Conservation (phyloP, 1,284 basidiomycete genomes). For the Boletellus deceptivus region DNA sequence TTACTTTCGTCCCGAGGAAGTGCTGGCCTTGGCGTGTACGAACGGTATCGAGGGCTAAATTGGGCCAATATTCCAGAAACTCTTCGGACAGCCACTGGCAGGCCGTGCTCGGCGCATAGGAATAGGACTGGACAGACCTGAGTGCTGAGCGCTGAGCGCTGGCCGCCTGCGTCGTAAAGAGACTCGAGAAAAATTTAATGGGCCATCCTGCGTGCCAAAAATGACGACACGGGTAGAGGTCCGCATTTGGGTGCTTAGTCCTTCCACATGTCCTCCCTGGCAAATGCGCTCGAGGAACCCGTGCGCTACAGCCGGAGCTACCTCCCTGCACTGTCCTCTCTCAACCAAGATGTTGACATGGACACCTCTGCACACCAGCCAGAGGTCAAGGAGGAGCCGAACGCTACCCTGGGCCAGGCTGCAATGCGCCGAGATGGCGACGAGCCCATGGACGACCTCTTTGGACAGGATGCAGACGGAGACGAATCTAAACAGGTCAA, state of each 20-base stretch:
- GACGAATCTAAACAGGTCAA: conserved; percentile 46
- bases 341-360: conserved; percentile 46
- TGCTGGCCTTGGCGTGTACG: not conserved
- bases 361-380: conserved; percentile 23
- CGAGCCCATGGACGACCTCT: conserved; percentile 73
- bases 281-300: conserved; percentile 37
- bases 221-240: not conserved
- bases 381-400: conserved; percentile 27
- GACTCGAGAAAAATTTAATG: too few species aligned
- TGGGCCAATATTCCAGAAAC: conserved; percentile 20
- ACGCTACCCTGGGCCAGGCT: conserved; percentile 10
- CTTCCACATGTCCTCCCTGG: conserved; percentile 40
- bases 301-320: conserved; percentile 25
- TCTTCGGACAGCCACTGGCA: conserved; percentile 18
- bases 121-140: conserved; percentile 3
- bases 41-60: conserved; percentile 6
- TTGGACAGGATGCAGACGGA: conserved; percentile 68
- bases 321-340: conserved; percentile 6
- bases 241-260: conserved; percentile 18
- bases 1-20: conserved; percentile 3
- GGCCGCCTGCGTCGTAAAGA: not conserved
- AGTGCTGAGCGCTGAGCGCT: not conserved
- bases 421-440: conserved; percentile 42
- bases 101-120: conserved; percentile 6
- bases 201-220: too few species aligned